Evolutionary conservation across 495 filamentous ascomycete species (phyloP), one percentile per base, ranked within the genome.

Genomic region (Hypoxylon lienhwacheense): DNA sequence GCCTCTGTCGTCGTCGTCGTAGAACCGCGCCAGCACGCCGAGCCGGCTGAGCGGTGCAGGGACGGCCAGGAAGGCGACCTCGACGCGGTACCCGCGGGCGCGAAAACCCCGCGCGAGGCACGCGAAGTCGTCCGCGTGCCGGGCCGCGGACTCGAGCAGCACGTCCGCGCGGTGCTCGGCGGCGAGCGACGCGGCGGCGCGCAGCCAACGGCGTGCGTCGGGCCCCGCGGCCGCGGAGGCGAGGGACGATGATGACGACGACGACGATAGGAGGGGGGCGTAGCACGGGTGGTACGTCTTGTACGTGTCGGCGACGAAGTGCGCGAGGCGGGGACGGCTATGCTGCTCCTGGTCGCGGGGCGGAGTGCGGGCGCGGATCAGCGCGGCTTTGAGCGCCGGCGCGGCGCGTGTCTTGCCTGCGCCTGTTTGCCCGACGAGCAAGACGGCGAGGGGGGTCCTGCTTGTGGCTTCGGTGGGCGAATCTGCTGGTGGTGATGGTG

Each of bases 301-400:
- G 69, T 72, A 74, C 8, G 66, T 69, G 68, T 74, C 72, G 24
- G 72, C 70, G 43, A 73, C 67, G 43, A 74, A 64, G 60, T 74
- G 72, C 2, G 61, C 59, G 39, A 50, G 46, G 17, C 54, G 58
- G 1, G 17, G 0, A 5, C 7, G 28, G 24, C 53, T n/a, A n/a
- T n/a, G n/a, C n/a, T n/a, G n/a, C n/a, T n/a, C n/a, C n/a, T n/a
- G n/a, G n/a, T n/a, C n/a, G n/a, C n/a, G n/a, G n/a, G n/a, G n/a
- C n/a, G n/a, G n/a, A n/a, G n/a, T 33, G 35, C 48, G 46, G 5
- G 25, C 12, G 8, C 17, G 32, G 36, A 31, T 12, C 21, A 74
- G 22, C 49, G 66, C 53, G 14, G 16, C 2, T 25, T 48, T 47
- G 37, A 73, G 47, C 14, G 44, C 46, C 5, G 70, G 72, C 6